A percentile compares a stretch with the other conserved stretches of the same genome.
Conservation (phyloP, 306 rosid genomes). For the Fagus sylvatica region DNA sequence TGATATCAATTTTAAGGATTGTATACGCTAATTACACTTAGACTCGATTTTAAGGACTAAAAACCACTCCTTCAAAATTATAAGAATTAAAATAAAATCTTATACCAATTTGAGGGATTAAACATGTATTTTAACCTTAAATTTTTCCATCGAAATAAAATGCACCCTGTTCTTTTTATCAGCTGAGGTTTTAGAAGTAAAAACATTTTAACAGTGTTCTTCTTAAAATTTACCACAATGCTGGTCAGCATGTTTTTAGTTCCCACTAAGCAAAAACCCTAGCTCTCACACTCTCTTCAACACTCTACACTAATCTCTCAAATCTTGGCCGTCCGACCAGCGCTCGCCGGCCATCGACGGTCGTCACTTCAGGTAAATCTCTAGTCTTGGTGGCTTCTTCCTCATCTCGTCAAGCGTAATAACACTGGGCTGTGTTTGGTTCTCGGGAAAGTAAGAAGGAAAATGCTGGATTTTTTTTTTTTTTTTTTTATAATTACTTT, state of each 20-base stretch:
- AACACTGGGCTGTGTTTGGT: not conserved
- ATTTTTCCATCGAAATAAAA: too few species aligned
- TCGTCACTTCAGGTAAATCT: not conserved
- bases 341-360: not conserved
- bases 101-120: too few species aligned
- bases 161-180: too few species aligned
- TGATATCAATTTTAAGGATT: too few species aligned
- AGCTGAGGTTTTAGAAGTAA: not conserved
- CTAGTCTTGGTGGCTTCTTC: not conserved
- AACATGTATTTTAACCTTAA: too few species aligned
- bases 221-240: too few species aligned
- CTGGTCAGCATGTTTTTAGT: too few species aligned
- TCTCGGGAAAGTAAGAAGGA: slow-evolving; percentile 1
- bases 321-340: not conserved
- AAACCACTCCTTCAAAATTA: too few species aligned
- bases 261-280: not conserved
- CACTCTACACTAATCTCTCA: not conserved
- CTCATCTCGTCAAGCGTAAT: not conserved
- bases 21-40: too few species aligned
- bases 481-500: not conserved
- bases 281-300: not conserved
- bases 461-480: not conserved
- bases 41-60: too few species aligned
- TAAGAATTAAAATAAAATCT: too few species aligned
- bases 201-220: too few species aligned